These are phyloP conservation scores for Thelephora terrestris DNA, from an alignment of 1,284 basidiomycete genomes.

Conservation along the genomic window DNA sequence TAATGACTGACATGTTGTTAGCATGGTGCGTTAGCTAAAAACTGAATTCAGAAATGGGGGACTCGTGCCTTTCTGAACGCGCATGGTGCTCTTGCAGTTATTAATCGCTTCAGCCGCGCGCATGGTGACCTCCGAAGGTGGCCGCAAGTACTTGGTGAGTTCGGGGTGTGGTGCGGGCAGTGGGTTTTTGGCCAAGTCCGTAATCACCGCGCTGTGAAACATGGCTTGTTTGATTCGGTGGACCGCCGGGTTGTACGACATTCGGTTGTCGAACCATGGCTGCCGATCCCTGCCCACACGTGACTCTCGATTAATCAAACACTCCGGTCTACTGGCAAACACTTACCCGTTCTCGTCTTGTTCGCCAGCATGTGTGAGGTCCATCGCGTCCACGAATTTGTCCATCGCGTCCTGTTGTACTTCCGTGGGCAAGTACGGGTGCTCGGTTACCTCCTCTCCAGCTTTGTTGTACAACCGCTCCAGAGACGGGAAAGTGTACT, in stretches of 20 bases:
- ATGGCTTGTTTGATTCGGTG: constrained; percentile 91
- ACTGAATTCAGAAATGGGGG: neutral
- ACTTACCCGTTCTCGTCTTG: constrained; percentile 62
- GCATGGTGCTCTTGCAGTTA: constrained; percentile 55
- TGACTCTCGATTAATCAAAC: constrained; percentile 2
- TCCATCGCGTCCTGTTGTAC: constrained; percentile 79
- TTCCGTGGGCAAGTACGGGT: constrained; percentile 77
- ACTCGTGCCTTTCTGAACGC: constrained; percentile 58
- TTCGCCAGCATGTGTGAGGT: constrained; percentile 67
- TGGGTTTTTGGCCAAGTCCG: constrained; percentile 63
- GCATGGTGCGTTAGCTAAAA: neutral
- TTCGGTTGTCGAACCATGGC: constrained; percentile 70
- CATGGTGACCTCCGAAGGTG: constrained; percentile 61
- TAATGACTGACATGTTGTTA: constrained; percentile 37
- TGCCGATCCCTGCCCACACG: constrained; percentile 34
- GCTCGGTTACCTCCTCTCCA: constrained; percentile 64
- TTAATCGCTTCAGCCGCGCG: constrained; percentile 45
- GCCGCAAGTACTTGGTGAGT: constrained; percentile 73
- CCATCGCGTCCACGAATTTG: constrained; percentile 77
- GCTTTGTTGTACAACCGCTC: constrained; percentile 67
- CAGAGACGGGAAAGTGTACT: constrained; percentile 80
- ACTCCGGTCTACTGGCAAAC: too few relatives aligned
- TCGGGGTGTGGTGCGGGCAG: constrained; percentile 81
- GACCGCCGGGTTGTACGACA: constrained; percentile 83
- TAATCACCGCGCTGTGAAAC: constrained; percentile 74